Conservation (phyloP, 192 early-diverging fungal species). For the Chytriomyces sp. region DNA sequence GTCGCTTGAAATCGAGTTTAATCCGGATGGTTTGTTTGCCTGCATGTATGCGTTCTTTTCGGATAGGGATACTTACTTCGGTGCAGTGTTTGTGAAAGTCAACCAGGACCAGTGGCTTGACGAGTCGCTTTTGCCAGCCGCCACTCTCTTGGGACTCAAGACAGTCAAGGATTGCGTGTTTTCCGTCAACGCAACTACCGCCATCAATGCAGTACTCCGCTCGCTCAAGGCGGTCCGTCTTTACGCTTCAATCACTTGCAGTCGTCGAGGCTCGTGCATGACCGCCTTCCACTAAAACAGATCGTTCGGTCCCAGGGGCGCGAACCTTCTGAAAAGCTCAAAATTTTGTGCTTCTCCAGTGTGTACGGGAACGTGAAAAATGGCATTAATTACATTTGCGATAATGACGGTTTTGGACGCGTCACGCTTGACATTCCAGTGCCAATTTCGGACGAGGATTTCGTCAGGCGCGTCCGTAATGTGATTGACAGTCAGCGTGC, state of each 20-base stretch:
- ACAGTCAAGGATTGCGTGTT: slow-evolving; percentile 56
- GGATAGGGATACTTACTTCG: no score
- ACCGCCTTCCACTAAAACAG: background rate
- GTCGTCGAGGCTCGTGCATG: no score
- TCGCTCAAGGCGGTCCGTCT: slow-evolving; percentile 5
- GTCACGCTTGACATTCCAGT: slow-evolving; percentile 49
- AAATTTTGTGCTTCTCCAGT: slow-evolving; percentile 59
- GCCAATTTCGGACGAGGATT: slow-evolving; percentile 40
- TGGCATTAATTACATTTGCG: slow-evolving; percentile 49
- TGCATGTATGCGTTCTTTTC: no score
- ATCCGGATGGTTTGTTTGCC: no score
- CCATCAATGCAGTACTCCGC: slow-evolving; percentile 52
- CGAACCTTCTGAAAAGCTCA: slow-evolving; percentile 4
- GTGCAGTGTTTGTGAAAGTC: no score
- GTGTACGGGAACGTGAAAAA: slow-evolving; percentile 55
- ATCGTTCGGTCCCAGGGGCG: slow-evolving; percentile 1
- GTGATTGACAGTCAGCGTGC: slow-evolving; percentile 42
- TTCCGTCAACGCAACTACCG: slow-evolving; percentile 59
- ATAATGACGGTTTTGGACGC: slow-evolving; percentile 45
- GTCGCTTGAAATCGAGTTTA: slow-evolving; percentile 34
- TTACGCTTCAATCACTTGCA: no score
- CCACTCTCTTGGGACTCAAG: slow-evolving; percentile 51
- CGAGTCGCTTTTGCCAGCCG: slow-evolving; percentile 39
- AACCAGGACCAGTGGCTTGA: slow-evolving; percentile 36
- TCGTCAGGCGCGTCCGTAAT: slow-evolving; percentile 39